phyloP scores from a whole-genome alignment of 192 early-diverging fungal species.

The Coemansia sp. region DNA sequence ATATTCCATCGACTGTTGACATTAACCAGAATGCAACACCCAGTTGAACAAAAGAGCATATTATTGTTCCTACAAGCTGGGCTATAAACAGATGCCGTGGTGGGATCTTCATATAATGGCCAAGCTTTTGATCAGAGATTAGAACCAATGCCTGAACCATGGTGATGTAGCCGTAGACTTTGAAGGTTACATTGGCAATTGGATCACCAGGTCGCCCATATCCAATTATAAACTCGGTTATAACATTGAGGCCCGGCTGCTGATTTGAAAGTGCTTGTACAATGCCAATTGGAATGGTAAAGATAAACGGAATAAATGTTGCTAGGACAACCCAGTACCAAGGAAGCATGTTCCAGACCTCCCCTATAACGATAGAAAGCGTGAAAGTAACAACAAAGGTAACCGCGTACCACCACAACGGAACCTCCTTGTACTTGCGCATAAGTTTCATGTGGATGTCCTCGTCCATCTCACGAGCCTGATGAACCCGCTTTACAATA shows the following conservation, averaged over 20 bases:
- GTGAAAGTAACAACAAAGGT: slow-evolving; percentile 45
- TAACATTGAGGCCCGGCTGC: slow-evolving; percentile 75
- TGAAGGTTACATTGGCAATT: slow-evolving; percentile 83
- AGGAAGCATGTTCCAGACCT: slow-evolving; percentile 47
- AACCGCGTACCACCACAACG: slow-evolving; percentile 65
- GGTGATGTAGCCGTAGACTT: slow-evolving; percentile 78
- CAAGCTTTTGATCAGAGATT: slow-evolving; percentile 68
- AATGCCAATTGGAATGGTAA: slow-evolving; percentile 79
- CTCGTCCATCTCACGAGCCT: slow-evolving; percentile 60
- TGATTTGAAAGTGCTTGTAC: slow-evolving; percentile 76
- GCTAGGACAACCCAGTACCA: slow-evolving; percentile 78
- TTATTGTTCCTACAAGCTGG: slow-evolving; percentile 72
- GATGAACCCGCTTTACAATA: slow-evolving; percentile 60
- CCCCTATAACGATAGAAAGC: slow-evolving; percentile 35
- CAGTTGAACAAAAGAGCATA: slow-evolving; percentile 69
- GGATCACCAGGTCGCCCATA: slow-evolving; percentile 72
- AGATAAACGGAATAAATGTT: slow-evolving; percentile 61
- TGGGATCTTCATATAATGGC: slow-evolving; percentile 81
- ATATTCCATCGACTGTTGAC: slow-evolving; percentile 59
- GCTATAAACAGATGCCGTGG: slow-evolving; percentile 78
- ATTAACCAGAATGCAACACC: slow-evolving; percentile 69
- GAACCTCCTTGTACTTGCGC: slow-evolving; percentile 73
- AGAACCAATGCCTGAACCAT: slow-evolving; percentile 74
- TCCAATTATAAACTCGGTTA: slow-evolving; percentile 84
- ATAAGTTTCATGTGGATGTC: slow-evolving; percentile 78